Evolutionary conservation across 2,329 filamentous ascomycete genomes (phyloP).

Genomic region (Phialocephala subalpina): DNA sequence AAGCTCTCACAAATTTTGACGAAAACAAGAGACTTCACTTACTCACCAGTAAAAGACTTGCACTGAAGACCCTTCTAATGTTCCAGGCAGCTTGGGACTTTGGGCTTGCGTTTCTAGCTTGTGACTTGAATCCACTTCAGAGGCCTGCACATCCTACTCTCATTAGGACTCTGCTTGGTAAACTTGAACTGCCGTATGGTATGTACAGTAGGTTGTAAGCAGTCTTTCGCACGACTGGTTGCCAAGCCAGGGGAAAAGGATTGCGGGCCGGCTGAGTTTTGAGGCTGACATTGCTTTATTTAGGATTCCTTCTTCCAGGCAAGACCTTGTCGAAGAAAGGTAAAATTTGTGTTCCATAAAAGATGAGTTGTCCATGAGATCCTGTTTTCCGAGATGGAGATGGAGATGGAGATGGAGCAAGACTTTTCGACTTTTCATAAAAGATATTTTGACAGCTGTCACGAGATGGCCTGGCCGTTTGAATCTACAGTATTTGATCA

Average conservation of each 20-base stretch:
- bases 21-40: too few species aligned
- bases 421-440: background rate
- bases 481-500: background rate
- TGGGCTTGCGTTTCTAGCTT: too few species aligned
- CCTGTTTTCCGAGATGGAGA: background rate
- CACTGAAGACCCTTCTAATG: too few species aligned
- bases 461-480: background rate
- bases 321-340: background rate
- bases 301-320: background rate
- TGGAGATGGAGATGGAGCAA: background rate
- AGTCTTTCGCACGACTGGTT: background rate
- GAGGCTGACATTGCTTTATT: background rate
- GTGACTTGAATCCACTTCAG: too few species aligned
- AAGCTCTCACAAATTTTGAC: too few species aligned
- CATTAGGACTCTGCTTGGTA: too few species aligned
- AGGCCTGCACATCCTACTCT: too few species aligned
- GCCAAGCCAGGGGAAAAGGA: constrained; percentile 5
- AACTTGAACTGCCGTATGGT: background rate
- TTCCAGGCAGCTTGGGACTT: too few species aligned
- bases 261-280: background rate
- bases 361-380: background rate
- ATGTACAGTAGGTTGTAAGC: background rate
- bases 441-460: background rate
- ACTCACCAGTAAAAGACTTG: too few species aligned
- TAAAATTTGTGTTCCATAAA: background rate